These are phyloP conservation scores for Aspergillus fumigatus DNA, from an alignment of 2,329 filamentous ascomycete species.

Conservation along the genomic window DNA sequence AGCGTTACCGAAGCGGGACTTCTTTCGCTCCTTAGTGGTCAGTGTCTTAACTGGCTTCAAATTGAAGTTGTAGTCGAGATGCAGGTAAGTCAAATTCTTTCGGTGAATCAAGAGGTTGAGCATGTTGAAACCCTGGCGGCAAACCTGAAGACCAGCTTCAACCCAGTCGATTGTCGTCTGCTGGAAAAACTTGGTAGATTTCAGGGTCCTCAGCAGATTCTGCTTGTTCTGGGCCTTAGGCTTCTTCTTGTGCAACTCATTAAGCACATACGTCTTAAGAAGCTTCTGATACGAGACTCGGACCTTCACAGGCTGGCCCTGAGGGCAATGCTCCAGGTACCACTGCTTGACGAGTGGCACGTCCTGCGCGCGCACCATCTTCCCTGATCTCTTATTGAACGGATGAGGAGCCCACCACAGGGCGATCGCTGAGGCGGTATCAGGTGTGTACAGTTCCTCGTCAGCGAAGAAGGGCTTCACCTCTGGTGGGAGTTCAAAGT, in stretches of 20 bases:
- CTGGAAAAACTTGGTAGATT: slow-evolving; percentile 98
- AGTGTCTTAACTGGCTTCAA: slow-evolving; percentile 97
- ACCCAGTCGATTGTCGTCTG: slow-evolving; percentile 99
- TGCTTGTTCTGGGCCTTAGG: slow-evolving; percentile 96
- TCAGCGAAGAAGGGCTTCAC: slow-evolving; percentile 86
- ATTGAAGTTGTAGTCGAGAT: slow-evolving; percentile 99
- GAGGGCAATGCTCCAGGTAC: slow-evolving; percentile 93
- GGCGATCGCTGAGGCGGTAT: slow-evolving; percentile 86
- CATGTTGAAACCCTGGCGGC: slow-evolving; percentile 98
- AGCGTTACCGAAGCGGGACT: slow-evolving; percentile 97
- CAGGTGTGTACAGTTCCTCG: slow-evolving; percentile 80
- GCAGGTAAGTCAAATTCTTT: slow-evolving; percentile 96
- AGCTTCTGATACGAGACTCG: slow-evolving; percentile 98
- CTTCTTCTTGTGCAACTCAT: slow-evolving; percentile 92
- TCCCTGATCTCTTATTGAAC: slow-evolving; percentile 87
- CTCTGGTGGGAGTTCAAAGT: slow-evolving; percentile 76
- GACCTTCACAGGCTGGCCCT: slow-evolving; percentile 90
- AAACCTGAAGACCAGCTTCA: slow-evolving; percentile 95
- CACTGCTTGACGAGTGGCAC: slow-evolving; percentile 96
- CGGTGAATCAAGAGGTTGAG: slow-evolving; percentile 94
- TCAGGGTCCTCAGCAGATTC: slow-evolving; percentile 80
- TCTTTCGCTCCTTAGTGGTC: slow-evolving; percentile 98
- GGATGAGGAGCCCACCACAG: slow-evolving; percentile 98
- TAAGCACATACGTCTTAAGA: slow-evolving; percentile 91
- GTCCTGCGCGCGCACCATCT: slow-evolving; percentile 95